These are phyloP conservation scores for Aspergillus quadrilineatus DNA, from an alignment of 2,329 filamentous ascomycete genomes.

Conservation along the genomic window DNA sequence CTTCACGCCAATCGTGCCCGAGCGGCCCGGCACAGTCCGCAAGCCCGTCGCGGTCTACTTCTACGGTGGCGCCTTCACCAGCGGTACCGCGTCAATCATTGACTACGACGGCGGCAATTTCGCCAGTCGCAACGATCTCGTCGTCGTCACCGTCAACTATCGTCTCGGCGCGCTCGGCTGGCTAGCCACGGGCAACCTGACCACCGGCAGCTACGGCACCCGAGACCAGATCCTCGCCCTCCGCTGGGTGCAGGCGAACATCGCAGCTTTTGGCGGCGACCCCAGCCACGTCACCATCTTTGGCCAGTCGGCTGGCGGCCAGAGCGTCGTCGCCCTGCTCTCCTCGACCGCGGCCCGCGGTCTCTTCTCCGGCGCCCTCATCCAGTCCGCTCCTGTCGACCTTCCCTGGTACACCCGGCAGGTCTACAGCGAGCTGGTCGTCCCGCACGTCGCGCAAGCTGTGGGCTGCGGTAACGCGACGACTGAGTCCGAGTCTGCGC, in stretches of 20 bases:
- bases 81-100: slow-evolving; percentile 27
- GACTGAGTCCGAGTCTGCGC: slow-evolving; percentile 6
- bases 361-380: slow-evolving; percentile 29
- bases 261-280: slow-evolving; percentile 31
- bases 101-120: slow-evolving; percentile 38
- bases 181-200: slow-evolving; percentile 37
- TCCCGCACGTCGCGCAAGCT: slow-evolving; percentile 21
- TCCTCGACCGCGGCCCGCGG: slow-evolving; percentile 27
- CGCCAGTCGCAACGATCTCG: slow-evolving; percentile 37
- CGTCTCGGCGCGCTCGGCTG: slow-evolving; percentile 34
- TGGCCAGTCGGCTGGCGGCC: slow-evolving; percentile 45
- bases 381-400: slow-evolving; percentile 28
- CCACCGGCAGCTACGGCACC: slow-evolving; percentile 32
- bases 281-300: slow-evolving; percentile 35
- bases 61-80: slow-evolving; percentile 34
- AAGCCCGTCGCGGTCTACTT: slow-evolving; percentile 34
- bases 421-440: slow-evolving; percentile 24
- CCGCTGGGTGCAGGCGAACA: slow-evolving; percentile 28
- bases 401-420: slow-evolving; percentile 28
- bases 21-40: neutral
- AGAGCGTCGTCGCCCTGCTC: slow-evolving; percentile 47
- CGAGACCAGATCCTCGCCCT: slow-evolving; percentile 35
- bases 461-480: slow-evolving; percentile 24
- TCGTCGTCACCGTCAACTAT: slow-evolving; percentile 39
- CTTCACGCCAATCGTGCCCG: slow-evolving; percentile 34